These are phyloP conservation scores for Ochromonas danica DNA, from an alignment of 108 stramenopile genomes.

Conservation along the genomic window DNA sequence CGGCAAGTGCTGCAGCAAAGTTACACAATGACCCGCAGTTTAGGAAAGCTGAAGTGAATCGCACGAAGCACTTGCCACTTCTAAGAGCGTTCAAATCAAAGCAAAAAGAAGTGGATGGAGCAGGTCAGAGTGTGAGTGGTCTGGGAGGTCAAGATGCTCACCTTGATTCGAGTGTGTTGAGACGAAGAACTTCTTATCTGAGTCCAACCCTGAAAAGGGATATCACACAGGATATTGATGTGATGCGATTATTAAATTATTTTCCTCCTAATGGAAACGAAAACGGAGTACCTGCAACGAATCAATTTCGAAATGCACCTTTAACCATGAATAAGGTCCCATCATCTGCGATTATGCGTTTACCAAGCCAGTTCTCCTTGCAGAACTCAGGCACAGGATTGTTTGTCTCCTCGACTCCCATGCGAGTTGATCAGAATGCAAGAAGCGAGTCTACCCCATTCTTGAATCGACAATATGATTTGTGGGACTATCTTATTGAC, in stretches of 20 bases:
- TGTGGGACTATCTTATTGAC: constrained; percentile 29
- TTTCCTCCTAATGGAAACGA: background rate
- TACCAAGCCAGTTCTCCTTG: too few relatives aligned
- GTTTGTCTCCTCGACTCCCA: too few relatives aligned
- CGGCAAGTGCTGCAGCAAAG: background rate
- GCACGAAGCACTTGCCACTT: background rate
- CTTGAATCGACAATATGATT: too few relatives aligned
- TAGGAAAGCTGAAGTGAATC: background rate
- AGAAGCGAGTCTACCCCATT: too few relatives aligned
- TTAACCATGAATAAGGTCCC: too few relatives aligned
- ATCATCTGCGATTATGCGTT: too few relatives aligned
- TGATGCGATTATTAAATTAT: background rate
- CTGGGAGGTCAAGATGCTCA: background rate
- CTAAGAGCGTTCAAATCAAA: constrained; percentile 2
- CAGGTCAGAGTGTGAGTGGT: background rate
- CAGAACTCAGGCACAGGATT: too few relatives aligned
- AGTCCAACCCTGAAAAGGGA: background rate
- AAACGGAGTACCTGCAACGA: too few relatives aligned
- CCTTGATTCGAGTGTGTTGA: background rate
- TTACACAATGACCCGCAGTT: constrained; percentile 21
- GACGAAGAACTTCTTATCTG: background rate
- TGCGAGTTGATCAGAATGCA: too few relatives aligned
- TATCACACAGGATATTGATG: constrained; percentile 2
- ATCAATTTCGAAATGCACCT: too few relatives aligned
- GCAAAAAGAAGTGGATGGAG: background rate